Evolutionary conservation across 192 early-diverging fungal genomes (phyloP), one percentile per base, ranked within the genome.

Genomic region (Physocladia obscura): DNA sequence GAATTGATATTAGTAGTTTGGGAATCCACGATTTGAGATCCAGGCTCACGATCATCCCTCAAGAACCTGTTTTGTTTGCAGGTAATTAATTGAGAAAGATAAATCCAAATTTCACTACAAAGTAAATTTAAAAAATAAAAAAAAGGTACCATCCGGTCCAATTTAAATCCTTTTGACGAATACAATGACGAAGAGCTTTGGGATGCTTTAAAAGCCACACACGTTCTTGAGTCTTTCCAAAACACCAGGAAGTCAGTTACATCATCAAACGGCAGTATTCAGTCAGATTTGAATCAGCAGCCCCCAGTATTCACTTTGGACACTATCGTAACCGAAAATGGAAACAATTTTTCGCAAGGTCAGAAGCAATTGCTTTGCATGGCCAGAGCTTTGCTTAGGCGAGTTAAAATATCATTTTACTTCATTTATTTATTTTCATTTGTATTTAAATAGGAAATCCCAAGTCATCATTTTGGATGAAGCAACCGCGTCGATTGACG

Each of bases 401-500:
- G n/a, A 44, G n/a, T n/a, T n/a, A n/a, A n/a, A n/a, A n/a, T n/a
- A n/a, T n/a, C n/a, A n/a, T n/a, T n/a, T n/a, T n/a, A n/a, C n/a
- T n/a, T n/a, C n/a, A n/a, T n/a, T n/a, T n/a, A n/a, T n/a, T n/a
- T n/a, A n/a, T n/a, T n/a, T n/a, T n/a, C n/a, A n/a, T n/a, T n/a
- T n/a, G n/a, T n/a, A n/a, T n/a, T n/a, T n/a, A n/a, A 13, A n/a
- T n/a, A 44, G 73, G 3, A 34, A 63, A 15, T 62, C 71, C 26
- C 24, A 57, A 15, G 44, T 81, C 3, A 62, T 81, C 27, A 36
- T 81, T 30, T 47, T 84, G 49, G 83, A 84, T 52, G 83, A 84
- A 54, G 94, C 94, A 0, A 97, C 96, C 0, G 95, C 92, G 8
- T 87, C 85, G 2, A 92, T 95, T 2, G 96, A 98, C 69, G 87